Percentiles rank a stretch among this genome's conserved stretches.
Conservation (phyloP, 2,329 filamentous ascomycete species). For the Elsinoe necatrix region DNA sequence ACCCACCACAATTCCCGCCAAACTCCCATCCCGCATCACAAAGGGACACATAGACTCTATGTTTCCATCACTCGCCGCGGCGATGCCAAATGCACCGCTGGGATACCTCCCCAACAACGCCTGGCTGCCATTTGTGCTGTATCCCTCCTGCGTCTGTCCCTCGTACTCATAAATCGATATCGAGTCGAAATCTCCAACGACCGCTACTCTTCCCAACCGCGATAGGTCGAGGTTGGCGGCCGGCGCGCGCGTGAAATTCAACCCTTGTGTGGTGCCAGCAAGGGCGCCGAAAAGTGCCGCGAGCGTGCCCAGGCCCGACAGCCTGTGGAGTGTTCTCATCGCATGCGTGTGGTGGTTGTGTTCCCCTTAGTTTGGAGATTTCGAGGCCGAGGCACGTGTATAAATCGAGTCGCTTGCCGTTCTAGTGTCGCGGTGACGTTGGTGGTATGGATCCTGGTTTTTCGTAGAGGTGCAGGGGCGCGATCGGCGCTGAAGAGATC, state of each 20-base stretch:
- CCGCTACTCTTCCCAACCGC: constrained; percentile 69
- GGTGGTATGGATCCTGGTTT: constrained; percentile 9
- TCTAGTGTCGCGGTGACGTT: constrained; percentile 11
- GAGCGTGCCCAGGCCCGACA: constrained; percentile 18
- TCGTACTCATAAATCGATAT: constrained; percentile 83
- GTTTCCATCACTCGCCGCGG: constrained; percentile 64
- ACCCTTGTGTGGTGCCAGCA: constrained; percentile 12
- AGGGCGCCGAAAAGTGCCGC: constrained; percentile 16
- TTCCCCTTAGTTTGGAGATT: background rate
- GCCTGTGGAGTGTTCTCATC: constrained; percentile 16
- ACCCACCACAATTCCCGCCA: constrained; percentile 71
- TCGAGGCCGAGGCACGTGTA: background rate
- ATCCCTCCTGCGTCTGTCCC: constrained; percentile 63
- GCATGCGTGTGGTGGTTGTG: constrained; percentile 16
- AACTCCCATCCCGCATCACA: constrained; percentile 54
- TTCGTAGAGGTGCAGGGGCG: background rate
- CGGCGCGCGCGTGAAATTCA: constrained; percentile 51
- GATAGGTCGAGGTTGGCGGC: constrained; percentile 68
- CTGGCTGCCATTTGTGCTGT: constrained; percentile 67
- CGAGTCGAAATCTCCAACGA: constrained; percentile 83
- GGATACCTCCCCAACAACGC: constrained; percentile 74
- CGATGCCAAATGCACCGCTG: constrained; percentile 69
- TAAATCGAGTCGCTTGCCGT: background rate
- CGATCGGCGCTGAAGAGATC: constrained; percentile 16
- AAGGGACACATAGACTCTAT: constrained; percentile 86